These are phyloP conservation scores for Neofusicoccum cordaticola DNA, from an alignment of 2,329 filamentous ascomycete species.

Conservation along the genomic window DNA sequence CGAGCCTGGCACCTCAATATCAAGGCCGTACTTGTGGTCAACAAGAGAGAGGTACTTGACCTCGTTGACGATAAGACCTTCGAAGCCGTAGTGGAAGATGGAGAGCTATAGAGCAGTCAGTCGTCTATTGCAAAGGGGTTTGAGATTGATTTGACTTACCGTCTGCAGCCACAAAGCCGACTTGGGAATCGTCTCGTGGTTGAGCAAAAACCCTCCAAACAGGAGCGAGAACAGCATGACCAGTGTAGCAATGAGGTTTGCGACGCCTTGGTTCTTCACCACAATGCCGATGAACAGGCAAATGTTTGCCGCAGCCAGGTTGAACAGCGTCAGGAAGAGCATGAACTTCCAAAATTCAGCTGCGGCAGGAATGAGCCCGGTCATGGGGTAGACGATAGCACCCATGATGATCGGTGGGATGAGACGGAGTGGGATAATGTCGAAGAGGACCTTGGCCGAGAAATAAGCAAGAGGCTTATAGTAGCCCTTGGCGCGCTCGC, in stretches of 20 bases:
- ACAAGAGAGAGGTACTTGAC: constrained; percentile 84
- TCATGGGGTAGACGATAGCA: constrained; percentile 97
- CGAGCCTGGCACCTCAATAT: constrained; percentile 93
- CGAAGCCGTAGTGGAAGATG: constrained; percentile 98
- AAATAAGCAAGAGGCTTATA: constrained; percentile 95
- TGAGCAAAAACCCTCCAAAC: constrained; percentile 90
- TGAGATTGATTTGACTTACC: constrained; percentile 45
- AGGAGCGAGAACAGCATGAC: constrained; percentile 97
- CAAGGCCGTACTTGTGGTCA: constrained; percentile 92
- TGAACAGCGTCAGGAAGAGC: constrained; percentile 89
- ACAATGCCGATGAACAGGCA: constrained; percentile 96
- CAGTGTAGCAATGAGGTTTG: constrained; percentile 87
- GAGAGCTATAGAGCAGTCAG: constrained; percentile 59
- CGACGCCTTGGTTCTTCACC: constrained; percentile 86
- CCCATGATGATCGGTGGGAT: constrained; percentile 95
- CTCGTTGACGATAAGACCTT: constrained; percentile 95
- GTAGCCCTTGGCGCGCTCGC: constrained; percentile 94
- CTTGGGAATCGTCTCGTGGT: constrained; percentile 86
- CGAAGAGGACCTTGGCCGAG: constrained; percentile 93
- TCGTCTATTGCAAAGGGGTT: not conserved
- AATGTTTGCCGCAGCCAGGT: constrained; percentile 87
- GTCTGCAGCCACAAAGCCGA: constrained; percentile 86
- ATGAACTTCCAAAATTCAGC: constrained; percentile 88
- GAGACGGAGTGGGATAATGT: constrained; percentile 90
- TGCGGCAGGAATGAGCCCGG: constrained; percentile 78